A percentile compares a stretch with the other conserved stretches of the same genome.
These are phyloP conservation scores for Sporothrix curviconia DNA, from an alignment of 2,329 filamentous ascomycete species.

Conservation along the genomic window DNA sequence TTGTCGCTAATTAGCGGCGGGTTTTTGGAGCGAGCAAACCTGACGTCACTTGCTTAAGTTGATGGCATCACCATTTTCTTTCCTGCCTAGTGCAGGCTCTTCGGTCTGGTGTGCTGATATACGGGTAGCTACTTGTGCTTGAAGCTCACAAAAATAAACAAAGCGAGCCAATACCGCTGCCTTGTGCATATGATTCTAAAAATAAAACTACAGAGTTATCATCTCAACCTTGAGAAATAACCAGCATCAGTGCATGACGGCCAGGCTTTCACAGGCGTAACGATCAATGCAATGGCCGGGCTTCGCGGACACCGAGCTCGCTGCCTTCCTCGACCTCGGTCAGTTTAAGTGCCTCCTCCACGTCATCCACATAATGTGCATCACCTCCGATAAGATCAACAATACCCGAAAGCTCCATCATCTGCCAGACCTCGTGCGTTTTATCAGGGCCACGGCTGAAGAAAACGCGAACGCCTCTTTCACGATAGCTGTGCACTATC, in stretches of 20 bases:
- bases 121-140: no score
- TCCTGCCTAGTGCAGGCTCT: no score
- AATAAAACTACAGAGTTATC: no score
- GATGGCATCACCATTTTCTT: no score
- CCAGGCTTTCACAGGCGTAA: background rate
- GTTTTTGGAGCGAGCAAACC: constrained; percentile 27
- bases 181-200: no score
- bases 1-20: constrained; percentile 27
- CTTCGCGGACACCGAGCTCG: constrained; percentile 15
- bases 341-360: constrained; percentile 75
- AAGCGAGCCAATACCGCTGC: no score
- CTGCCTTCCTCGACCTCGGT: constrained; percentile 61
- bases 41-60: constrained; percentile 5
- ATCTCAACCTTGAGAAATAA: no score
- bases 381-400: constrained; percentile 74
- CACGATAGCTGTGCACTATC: constrained; percentile 76
- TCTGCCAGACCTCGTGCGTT: constrained; percentile 55
- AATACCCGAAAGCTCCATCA: constrained; percentile 77
- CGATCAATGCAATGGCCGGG: background rate
- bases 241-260: no score
- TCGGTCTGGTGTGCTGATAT: no score
- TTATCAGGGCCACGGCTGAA: constrained; percentile 54
- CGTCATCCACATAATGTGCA: constrained; percentile 70
- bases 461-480: constrained; percentile 68
- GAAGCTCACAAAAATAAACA: no score